Percentiles rank a stretch among this genome's conserved stretches.
Evolutionary conservation across 805 yeast genomes (phyloP).

Genomic region (Pichia deserticola): DNA sequence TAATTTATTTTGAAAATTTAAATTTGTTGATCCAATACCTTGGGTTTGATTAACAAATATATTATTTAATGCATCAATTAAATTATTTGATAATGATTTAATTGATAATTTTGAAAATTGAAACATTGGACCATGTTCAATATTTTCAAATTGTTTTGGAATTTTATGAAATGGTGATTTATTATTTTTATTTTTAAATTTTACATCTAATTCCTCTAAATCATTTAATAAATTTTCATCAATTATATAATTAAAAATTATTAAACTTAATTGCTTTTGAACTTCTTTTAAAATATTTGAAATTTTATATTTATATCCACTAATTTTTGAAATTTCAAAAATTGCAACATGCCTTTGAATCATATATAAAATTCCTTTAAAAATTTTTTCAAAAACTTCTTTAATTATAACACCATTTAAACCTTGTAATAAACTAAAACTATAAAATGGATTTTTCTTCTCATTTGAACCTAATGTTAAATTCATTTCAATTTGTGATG

Average conservation of each 20-base stretch:
- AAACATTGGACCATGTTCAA: slow-evolving; percentile 23
- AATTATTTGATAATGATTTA: slow-evolving; percentile 19
- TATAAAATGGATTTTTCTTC: slow-evolving; percentile 26
- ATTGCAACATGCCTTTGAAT: slow-evolving; percentile 66
- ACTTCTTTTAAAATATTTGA: slow-evolving; percentile 37
- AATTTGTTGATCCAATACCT: slow-evolving; percentile 13
- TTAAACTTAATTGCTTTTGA: slow-evolving; percentile 33
- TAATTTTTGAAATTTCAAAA: slow-evolving; percentile 41
- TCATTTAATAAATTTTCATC: slow-evolving; percentile 26
- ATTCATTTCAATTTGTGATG: slow-evolving; percentile 23
- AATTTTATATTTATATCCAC: slow-evolving; percentile 18
- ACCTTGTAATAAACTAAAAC: slow-evolving; percentile 33
- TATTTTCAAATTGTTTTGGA: slow-evolving; percentile 17
- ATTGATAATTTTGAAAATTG: slow-evolving; percentile 29
- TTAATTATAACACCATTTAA: slow-evolving; percentile 40
- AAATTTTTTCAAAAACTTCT: slow-evolving; percentile 67
- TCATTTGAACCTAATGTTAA: slow-evolving; percentile 11
- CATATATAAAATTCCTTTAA: slow-evolving; percentile 51
- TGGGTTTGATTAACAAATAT: slow-evolving; percentile 6
- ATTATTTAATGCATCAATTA: slow-evolving; percentile 6
- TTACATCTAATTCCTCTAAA: slow-evolving; percentile 14
- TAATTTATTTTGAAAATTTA: slow-evolving; percentile 11
- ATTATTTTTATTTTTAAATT: slow-evolving; percentile 8
- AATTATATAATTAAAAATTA: slow-evolving; percentile 32
- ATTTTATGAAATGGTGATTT: slow-evolving; percentile 18